These are phyloP conservation scores for Globisporangium acanthophoron DNA, from an alignment of 352 stramenopile species.

Conservation along the genomic window DNA sequence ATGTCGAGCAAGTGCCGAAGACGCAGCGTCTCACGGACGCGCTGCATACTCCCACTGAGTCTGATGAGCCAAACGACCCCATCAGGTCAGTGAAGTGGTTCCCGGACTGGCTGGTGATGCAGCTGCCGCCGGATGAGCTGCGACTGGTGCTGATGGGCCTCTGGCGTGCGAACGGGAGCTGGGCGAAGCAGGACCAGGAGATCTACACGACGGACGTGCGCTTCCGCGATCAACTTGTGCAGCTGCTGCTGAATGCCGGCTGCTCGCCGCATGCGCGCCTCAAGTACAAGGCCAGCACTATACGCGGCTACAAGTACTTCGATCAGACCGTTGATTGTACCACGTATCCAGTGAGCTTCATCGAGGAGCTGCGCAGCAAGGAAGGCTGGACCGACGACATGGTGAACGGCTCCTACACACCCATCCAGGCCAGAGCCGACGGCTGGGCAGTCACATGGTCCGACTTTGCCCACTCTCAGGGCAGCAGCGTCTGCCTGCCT, in stretches of 20 bases:
- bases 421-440: constrained; percentile 4
- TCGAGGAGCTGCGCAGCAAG: constrained; percentile 8
- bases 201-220: constrained; percentile 2
- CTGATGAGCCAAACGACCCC: constrained; percentile 1
- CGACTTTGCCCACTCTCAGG: constrained; percentile 1
- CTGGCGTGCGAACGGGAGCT: constrained; percentile 5
- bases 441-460: constrained; percentile 9
- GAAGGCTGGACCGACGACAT: constrained; percentile 7
- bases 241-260: constrained; percentile 11
- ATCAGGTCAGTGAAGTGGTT: neutral
- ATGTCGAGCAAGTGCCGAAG: neutral
- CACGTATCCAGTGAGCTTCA: constrained; percentile 6
- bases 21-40: constrained; percentile 1
- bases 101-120: constrained; percentile 10
- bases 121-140: constrained; percentile 6
- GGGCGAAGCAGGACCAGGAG: constrained; percentile 3
- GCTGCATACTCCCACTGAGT: constrained; percentile 1
- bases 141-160: constrained; percentile 7
- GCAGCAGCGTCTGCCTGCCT: constrained; percentile 8
- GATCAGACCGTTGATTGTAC: constrained; percentile 3
- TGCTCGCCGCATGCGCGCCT: constrained; percentile 7
- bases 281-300: constrained; percentile 5
- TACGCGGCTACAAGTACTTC: constrained; percentile 6
- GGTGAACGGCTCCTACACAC: constrained; percentile 4
- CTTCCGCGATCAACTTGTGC: constrained; percentile 10